Conservation (phyloP, 2,329 filamentous ascomycete genomes). For the Phyllosticta citrichinensis region DNA sequence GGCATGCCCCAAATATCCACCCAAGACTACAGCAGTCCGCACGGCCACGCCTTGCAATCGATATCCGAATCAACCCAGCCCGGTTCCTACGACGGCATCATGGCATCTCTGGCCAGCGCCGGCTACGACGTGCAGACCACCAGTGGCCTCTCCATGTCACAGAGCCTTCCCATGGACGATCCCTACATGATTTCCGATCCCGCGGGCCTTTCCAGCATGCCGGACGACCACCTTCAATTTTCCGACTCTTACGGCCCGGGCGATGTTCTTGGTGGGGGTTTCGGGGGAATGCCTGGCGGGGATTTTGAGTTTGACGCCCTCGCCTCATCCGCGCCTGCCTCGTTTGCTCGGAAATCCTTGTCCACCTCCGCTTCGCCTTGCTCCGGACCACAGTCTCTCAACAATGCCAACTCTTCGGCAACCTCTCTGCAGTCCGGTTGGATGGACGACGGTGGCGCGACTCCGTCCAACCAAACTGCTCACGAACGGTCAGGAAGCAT, state of each 20-base stretch:
- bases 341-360: slow-evolving; percentile 19
- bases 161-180: slow-evolving; percentile 14
- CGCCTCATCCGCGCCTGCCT: slow-evolving; percentile 16
- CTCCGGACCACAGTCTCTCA: slow-evolving; percentile 23
- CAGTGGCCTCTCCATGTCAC: slow-evolving; percentile 15
- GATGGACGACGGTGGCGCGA: slow-evolving; percentile 19
- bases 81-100: slow-evolving; percentile 19
- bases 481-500: background rate
- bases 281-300: slow-evolving; percentile 18
- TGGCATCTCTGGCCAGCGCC: slow-evolving; percentile 21
- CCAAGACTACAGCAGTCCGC: slow-evolving; percentile 2
- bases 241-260: slow-evolving; percentile 17
- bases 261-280: slow-evolving; percentile 17
- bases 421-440: slow-evolving; percentile 28
- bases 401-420: slow-evolving; percentile 23
- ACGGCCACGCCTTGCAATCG: slow-evolving; percentile 7
- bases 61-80: slow-evolving; percentile 10
- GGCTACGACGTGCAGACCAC: slow-evolving; percentile 22
- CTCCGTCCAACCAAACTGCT: slow-evolving; percentile 16
- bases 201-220: slow-evolving; percentile 15
- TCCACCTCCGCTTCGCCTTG: slow-evolving; percentile 27
- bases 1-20: slow-evolving; percentile 1
- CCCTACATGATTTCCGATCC: slow-evolving; percentile 19
- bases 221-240: slow-evolving; percentile 13
- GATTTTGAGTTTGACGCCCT: slow-evolving; percentile 20